A percentile compares a stretch with the other conserved stretches of the same genome.
These are phyloP conservation scores for Calocybe gambosa DNA, from an alignment of 1,284 basidiomycete species.

Conservation along the genomic window DNA sequence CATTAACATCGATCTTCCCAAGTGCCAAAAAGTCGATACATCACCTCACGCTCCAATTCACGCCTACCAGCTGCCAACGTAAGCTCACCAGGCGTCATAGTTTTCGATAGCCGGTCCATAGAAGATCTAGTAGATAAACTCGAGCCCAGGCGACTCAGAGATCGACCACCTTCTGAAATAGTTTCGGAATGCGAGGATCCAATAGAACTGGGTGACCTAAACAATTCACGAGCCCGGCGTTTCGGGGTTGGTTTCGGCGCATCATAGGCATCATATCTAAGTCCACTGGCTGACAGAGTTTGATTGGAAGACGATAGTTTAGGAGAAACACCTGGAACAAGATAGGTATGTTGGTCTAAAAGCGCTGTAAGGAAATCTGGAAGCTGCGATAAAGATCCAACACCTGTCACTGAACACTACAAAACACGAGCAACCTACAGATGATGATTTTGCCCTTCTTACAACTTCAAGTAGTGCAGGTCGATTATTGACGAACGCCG, in stretches of 20 bases:
- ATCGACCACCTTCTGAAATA: conserved; percentile 13
- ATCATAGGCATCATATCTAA: conserved; percentile 70
- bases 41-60: conserved; percentile 27
- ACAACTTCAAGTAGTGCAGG: conserved; percentile 40
- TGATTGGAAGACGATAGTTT: conserved; percentile 24
- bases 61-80: conserved; percentile 41
- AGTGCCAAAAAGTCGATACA: not conserved
- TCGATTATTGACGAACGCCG: conserved; percentile 39
- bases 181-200: conserved; percentile 17
- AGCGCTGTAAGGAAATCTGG: conserved; percentile 61
- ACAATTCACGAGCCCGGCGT: conserved; percentile 28
- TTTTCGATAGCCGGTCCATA: conserved; percentile 16
- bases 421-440: conserved; percentile 32
- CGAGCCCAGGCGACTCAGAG: conserved; percentile 27
- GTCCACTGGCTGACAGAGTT: conserved; percentile 35
- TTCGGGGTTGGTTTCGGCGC: conserved; percentile 45
- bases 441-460: conserved; percentile 38
- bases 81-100: conserved; percentile 51
- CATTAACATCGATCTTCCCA: not conserved
- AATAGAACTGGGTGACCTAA: conserved; percentile 20
- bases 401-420: not conserved
- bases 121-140: conserved; percentile 21
- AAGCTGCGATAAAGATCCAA: conserved; percentile 35
- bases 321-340: not conserved
- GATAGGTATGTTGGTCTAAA: conserved; percentile 22